Evolutionary conservation across 495 filamentous ascomycete species (phyloP), one percentile per base, ranked within the genome.

Genomic region (Aspergillus panamensis): DNA sequence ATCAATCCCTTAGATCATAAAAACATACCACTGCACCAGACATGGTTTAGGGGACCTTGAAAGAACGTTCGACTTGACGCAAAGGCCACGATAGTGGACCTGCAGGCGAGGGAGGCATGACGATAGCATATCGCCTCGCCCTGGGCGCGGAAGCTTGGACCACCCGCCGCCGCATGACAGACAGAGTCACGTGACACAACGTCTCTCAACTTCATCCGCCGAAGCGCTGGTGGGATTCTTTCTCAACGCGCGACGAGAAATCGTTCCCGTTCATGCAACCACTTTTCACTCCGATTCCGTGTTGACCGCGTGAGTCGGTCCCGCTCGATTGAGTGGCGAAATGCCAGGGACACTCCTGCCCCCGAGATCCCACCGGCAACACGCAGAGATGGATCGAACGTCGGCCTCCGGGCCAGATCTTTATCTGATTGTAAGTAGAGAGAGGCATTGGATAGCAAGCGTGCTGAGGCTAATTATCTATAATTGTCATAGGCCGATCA

Each of bases 381-480:
- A 76, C 73, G 71, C 72, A 63, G 63, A 75, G 66, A 80, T 78
- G 72, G 73, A 75, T 66, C 70, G 70, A 68, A 65, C 71, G 62
- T 66, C 73, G 66, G 73, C 73, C 56, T 72, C 74, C 51, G 69
- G 81, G 71, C 69, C 77, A 52, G 87, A 92, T 68, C 76, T 95
- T 52, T 87, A 88, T 64, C 76, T 96, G 55, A 90, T 96, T 58
- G 89, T 92, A 70, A 76, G 89, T 80, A 51, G 56, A 9, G 13
- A 42, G 6, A 14, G 17, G 48, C 29, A 51, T 65, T 64, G 49
- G 35, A 14, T 45, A 35, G 12, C n/a, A 31, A 17, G 20, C 6
- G 35, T 43, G 8, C 21, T 21, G 12, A 44, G 40, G 44, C 70
- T 70, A 51, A 67, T 54, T 53, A 31, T 52, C 29, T 0, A 20